Base-by-base conservation (phyloP, 179 eudicot genomes). In the Patellifolia procumbens region DNA sequence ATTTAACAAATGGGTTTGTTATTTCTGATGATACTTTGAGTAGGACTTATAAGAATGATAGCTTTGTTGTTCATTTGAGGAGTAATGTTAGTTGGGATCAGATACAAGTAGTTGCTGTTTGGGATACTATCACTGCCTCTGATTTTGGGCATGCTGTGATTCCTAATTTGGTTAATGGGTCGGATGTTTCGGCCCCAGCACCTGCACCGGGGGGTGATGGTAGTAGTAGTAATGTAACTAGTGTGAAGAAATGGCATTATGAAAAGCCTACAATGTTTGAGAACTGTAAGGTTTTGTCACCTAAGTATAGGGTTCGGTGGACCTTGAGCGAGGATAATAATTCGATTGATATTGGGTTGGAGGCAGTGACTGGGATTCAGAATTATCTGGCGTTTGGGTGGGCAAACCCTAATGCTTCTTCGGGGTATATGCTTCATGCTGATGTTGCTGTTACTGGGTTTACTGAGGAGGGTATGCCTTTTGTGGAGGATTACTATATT, bases 331-430 rank as follows among this genome's bases (percentile, higher is more conserved):
- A 78, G 74, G 86, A 80, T 53, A 89, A 87, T 63, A 76, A 84
- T 76, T 35, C 73, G 84, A 85, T 94, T 32, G 97, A 92, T 74
- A 81, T 94, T 42, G 98, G 98, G 29, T 81, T 94, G 73, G 98
- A 94, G 80, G 98, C 91, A 8, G 91, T 83, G 7, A 82, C 84
- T 29, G 92, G 85, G 74, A 82, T 75, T 82, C 91, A 85, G 89
- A 83, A 91, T 78, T 94, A 94, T 55, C 86, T 94, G 94, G 98
- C 91, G 3, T 94, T 94, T 76, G 98, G 98, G 46, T 94, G 98
- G 98, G 97, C 98, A 7, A 84, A 88, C 59, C 94, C 96, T 0
- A 85, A 81, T 61, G 80, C 88, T 19, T 68, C 88, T 0, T 77
- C 85, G 2, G 81, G 87, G 4, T 83, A 85, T 70, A 94, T 92